Percentiles rank a stretch among this genome's conserved stretches.
These are phyloP conservation scores for Thalassiosira ordinaria DNA, from an alignment of 352 stramenopile genomes.

Conservation along the genomic window DNA sequence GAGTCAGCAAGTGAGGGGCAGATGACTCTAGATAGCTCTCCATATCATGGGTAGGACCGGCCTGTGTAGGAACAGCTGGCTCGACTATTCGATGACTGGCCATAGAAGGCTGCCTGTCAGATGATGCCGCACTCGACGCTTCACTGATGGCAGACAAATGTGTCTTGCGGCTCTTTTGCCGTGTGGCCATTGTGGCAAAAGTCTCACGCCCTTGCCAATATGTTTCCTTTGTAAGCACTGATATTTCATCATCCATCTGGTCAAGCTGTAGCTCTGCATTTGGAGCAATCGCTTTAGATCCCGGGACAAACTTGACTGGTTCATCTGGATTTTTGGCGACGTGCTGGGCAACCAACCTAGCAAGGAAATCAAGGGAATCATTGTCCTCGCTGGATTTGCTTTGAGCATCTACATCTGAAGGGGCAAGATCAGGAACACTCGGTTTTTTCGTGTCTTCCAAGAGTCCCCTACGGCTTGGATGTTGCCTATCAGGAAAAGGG, in stretches of 20 bases:
- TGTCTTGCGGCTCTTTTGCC: neutral
- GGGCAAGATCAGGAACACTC: too few species aligned
- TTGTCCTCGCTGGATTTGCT: neutral
- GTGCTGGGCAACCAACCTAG: neutral
- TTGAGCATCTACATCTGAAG: too few species aligned
- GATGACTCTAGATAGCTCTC: slow-evolving; percentile 1
- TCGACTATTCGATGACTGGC: slow-evolving; percentile 40
- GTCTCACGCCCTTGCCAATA: neutral
- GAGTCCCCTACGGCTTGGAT: neutral
- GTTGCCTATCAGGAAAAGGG: neutral
- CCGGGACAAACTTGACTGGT: neutral
- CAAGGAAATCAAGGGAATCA: neutral
- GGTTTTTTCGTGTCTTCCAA: too few species aligned
- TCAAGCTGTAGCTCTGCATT: slow-evolving; percentile 3
- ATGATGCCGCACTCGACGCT: neutral
- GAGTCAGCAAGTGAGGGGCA: slow-evolving; percentile 8
- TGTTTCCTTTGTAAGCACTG: neutral
- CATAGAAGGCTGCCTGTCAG: neutral
- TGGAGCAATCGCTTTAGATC: neutral
- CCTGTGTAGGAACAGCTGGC: too few species aligned
- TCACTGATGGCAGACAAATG: neutral
- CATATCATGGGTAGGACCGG: slow-evolving; percentile 7
- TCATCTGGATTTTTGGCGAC: slow-evolving; percentile 9
- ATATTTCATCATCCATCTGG: neutral
- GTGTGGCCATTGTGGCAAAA: neutral